phyloP scores from a whole-genome alignment of 805 yeast species.

The Millerozyma acaciae region DNA sequence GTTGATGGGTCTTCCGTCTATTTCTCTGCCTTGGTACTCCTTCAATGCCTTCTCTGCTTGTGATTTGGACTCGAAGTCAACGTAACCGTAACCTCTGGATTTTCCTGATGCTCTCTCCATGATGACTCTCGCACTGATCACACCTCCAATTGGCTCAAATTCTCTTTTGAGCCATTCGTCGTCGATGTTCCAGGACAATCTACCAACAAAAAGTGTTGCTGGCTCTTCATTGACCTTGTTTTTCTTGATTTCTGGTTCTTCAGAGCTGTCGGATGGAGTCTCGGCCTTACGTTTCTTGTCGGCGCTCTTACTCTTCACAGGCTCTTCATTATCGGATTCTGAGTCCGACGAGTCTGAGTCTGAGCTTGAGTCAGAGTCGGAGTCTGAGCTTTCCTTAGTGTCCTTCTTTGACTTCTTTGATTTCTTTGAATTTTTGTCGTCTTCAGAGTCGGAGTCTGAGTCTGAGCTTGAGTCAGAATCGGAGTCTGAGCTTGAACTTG shows the following conservation, averaged over 20 bases:
- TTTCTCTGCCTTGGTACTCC: slow-evolving; percentile 87
- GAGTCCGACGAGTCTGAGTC: slow-evolving; percentile 15
- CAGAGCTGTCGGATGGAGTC: slow-evolving; percentile 31
- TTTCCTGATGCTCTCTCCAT: slow-evolving; percentile 88
- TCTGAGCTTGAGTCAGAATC: slow-evolving; percentile 22
- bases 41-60: slow-evolving; percentile 83
- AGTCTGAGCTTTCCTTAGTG: slow-evolving; percentile 13
- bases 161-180: slow-evolving; percentile 90
- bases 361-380: slow-evolving; percentile 20
- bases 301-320: slow-evolving; percentile 19
- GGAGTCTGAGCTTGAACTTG: slow-evolving; percentile 13
- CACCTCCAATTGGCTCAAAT: slow-evolving; percentile 81
- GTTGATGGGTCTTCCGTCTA: slow-evolving; percentile 96
- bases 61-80: slow-evolving; percentile 77
- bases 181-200: slow-evolving; percentile 95
- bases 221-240: slow-evolving; percentile 63
- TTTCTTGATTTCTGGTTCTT: slow-evolving; percentile 43
- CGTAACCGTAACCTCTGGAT: slow-evolving; percentile 97
- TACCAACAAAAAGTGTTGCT: slow-evolving; percentile 91
- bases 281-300: slow-evolving; percentile 27
- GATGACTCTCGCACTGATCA: slow-evolving; percentile 84
- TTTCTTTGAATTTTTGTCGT: slow-evolving; percentile 20
- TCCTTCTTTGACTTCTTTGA: slow-evolving; percentile 21
- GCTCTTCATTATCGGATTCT: slow-evolving; percentile 17
- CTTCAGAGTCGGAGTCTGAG: slow-evolving; percentile 15